These are phyloP conservation scores for Porodaedalea pini DNA, from an alignment of 1,284 basidiomycete species.

Conservation along the genomic window DNA sequence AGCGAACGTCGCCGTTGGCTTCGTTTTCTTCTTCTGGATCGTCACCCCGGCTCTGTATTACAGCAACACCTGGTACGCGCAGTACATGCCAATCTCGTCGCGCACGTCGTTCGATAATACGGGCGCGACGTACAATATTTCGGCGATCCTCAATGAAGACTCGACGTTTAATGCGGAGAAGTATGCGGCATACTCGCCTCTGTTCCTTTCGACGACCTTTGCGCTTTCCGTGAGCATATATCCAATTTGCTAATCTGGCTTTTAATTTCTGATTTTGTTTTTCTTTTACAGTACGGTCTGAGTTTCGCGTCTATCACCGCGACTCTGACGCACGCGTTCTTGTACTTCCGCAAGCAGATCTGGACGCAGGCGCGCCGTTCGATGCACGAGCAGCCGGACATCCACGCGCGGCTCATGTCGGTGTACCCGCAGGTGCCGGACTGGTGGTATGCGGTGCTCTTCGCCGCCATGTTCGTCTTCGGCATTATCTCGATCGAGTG, in stretches of 20 bases:
- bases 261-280: neutral
- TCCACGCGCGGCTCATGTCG: conserved; percentile 29
- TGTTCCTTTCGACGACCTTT: conserved; percentile 66
- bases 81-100: conserved; percentile 44
- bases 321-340: conserved; percentile 32
- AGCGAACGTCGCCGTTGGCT: conserved; percentile 79
- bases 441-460: conserved; percentile 24
- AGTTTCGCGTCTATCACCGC: conserved; percentile 25
- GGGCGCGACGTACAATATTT: conserved; percentile 38
- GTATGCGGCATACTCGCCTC: conserved; percentile 54
- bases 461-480: conserved; percentile 21
- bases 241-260: conserved; percentile 36
- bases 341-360: conserved; percentile 38
- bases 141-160: conserved; percentile 49
- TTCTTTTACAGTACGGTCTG: conserved; percentile 16
- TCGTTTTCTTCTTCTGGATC: conserved; percentile 70
- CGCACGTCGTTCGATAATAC: conserved; percentile 33
- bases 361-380: conserved; percentile 28
- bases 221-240: conserved; percentile 42
- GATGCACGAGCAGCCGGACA: conserved; percentile 25
- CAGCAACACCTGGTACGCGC: conserved; percentile 38
- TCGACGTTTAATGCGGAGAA: conserved; percentile 48
- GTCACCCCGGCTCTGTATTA: conserved; percentile 33
- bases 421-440: conserved; percentile 26
- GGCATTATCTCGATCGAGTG: conserved; percentile 20